Percentiles rank a stretch among this genome's conserved stretches.
Evolutionary conservation across 352 stramenopile genomes (phyloP).

Genomic region (Phytophthora hybrid): DNA sequence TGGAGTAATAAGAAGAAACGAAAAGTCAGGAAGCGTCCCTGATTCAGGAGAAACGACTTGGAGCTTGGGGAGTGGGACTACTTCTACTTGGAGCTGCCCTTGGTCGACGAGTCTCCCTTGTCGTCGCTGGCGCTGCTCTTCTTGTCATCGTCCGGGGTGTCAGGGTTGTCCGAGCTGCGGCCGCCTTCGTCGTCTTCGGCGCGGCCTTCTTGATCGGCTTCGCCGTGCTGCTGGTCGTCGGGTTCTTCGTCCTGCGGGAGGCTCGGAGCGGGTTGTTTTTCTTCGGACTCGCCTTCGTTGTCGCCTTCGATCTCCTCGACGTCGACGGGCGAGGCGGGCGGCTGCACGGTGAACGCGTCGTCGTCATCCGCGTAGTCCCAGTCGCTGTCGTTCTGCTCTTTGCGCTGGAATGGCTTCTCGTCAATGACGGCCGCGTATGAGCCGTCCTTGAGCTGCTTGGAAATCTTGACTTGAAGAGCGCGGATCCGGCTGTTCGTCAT

Average conservation of each 20-base stretch:
- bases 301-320: not conserved
- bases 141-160: not conserved
- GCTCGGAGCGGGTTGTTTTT: too few species aligned
- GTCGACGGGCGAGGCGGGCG: not conserved
- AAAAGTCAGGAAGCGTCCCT: too few species aligned
- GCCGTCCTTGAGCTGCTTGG: not conserved
- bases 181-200: not conserved
- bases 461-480: not conserved
- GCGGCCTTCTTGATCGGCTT: not conserved
- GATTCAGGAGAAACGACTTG: not conserved
- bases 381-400: not conserved
- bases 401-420: not conserved
- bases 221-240: not conserved
- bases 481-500: not conserved
- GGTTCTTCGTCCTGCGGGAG: not conserved
- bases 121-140: not conserved
- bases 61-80: not conserved
- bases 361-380: not conserved
- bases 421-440: not conserved
- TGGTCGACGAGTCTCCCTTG: not conserved
- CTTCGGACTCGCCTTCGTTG: not conserved
- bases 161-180: not conserved
- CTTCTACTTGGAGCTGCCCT: not conserved
- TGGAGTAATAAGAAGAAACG: too few species aligned
- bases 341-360: not conserved